Evolutionary conservation across 208 protist genomes (phyloP), one percentile per base, ranked within the genome.

Genomic region (Novymonas esmeraldas): DNA sequence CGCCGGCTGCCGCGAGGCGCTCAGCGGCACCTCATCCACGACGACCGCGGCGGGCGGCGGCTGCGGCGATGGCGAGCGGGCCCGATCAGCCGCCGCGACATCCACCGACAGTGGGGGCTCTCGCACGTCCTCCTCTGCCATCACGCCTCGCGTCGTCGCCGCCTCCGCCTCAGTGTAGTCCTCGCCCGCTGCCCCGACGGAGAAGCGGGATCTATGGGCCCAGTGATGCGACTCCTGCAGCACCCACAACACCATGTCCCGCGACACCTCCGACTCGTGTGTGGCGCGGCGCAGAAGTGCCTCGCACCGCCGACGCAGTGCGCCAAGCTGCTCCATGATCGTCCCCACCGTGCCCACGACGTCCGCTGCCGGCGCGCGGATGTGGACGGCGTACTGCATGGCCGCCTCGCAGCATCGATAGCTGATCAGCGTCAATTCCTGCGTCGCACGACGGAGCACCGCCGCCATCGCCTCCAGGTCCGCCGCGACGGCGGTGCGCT

Each of bases 211-310:
- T 13, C 62, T 48, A 48, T 56, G 65, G 26, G 29, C 55, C 70
- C 70, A 76, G 56, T 76, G 44, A 24, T 31, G 42, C n/a, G 70
- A 63, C 56, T 76, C 82, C 44, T 90, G 87, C 39, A 84, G 45
- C 26, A 85, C 82, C 79, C 82, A 93, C 61, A 70, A 68, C 28
- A 85, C 49, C 24, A 93, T 52, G 38, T 90, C 74, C 14, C 63
- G 59, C 14, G 81, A 82, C 18, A 63, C 65, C 29, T 81, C 76
- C 24, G 65, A 69, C 42, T 89, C 82, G 9, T 39, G 28, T 16
- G 70, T 64, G 11, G 84, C 66, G 26, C 69, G 52, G 1, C 64
- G 74, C 46, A 90, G 36, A 62, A 87, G 78, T 16, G 55, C 26
- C 51, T 76, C 82, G 49, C 77, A 80, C 2, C 50, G 54, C 11